These are phyloP conservation scores for Sugiyamaella mastotermitis DNA, from an alignment of 805 yeast genomes.

Conservation along the genomic window DNA sequence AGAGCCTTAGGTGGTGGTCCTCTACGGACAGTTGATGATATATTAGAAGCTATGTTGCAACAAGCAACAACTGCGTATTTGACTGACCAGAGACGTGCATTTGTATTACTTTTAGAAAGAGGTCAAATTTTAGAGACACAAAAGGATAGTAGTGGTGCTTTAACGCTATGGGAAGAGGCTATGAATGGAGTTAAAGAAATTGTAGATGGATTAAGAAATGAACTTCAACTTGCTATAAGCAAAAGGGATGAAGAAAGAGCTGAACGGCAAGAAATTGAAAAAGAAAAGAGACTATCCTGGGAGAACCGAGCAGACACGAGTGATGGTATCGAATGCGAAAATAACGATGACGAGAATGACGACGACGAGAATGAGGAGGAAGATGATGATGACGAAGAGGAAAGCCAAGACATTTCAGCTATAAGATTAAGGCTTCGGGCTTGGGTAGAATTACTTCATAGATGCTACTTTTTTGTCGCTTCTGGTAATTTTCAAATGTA, in stretches of 20 bases:
- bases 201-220: conserved; percentile 20
- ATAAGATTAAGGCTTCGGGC: conserved; percentile 28
- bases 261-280: conserved; percentile 1
- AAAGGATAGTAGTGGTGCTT: conserved; percentile 46
- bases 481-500: conserved; percentile 60
- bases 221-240: conserved; percentile 13
- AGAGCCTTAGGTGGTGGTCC: conserved; percentile 28
- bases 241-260: conserved; percentile 22
- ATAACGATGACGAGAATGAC: conserved; percentile 15
- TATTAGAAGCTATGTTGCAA: conserved; percentile 57
- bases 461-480: conserved; percentile 71
- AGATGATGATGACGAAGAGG: conserved; percentile 14
- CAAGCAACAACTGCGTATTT: conserved; percentile 46
- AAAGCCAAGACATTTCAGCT: conserved; percentile 6
- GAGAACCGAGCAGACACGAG: conserved; percentile 2
- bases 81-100: conserved; percentile 43
- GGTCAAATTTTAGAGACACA: conserved; percentile 65
- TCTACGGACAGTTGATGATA: conserved; percentile 55
- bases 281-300: conserved; percentile 2
- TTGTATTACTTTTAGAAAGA: conserved; percentile 44
- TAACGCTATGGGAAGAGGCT: conserved; percentile 39
- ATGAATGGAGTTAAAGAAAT: conserved; percentile 29
- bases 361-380: conserved; percentile 19
- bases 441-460: conserved; percentile 62
- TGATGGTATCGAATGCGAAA: conserved; percentile 3